Evolutionary conservation across 1,139 yeast genomes (phyloP), one percentile per base, ranked within the genome.

Genomic region (Magnusiomyces paraingens): DNA sequence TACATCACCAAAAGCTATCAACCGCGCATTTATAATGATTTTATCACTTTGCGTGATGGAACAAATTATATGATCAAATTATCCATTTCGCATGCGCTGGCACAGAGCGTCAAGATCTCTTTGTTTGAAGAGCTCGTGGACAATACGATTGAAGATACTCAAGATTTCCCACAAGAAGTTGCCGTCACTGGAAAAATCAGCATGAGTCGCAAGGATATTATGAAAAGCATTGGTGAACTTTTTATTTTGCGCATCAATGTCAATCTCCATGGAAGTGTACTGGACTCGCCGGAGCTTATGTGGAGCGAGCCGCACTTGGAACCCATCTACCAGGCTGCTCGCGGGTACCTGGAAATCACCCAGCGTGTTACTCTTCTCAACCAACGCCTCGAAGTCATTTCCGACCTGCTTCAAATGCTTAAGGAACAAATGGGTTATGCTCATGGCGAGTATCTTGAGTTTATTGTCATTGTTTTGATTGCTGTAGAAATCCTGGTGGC

Each of bases 251-350:
- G 99, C 57, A 93, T 93, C 56, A 61, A 67, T 53, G 88, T 90
- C 61, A 93, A 93, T 66, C 74, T 93, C 58, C 98, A 93, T 71
- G 98, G 98, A 1, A 89, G 97, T 1, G 94, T 93, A 21, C 73
- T 93, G 59, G 99, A 93, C 67, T 87, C 96, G 1, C 99, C 99
- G 0, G 98, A 93, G 68, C 80, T 93, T 56, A 90, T 93, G 96
- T 93, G 99, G 99, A 84, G 96, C 0, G 98, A 93, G 66, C 99
- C 99, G 1, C 96, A 91, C 64, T 74, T 93, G 57, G 98, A 93
- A 67, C 99, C 99, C 1, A 90, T 91, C 54, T 93, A 93, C 69
- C 97, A 90, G 68, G 97, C 98, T 0, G 88, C 95, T 1, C 80
- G 98, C 66, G 96, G 97, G 0, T 93, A 93, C 67, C 72, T 91